Evolutionary conservation across 2,329 filamentous ascomycete species (phyloP).

Genomic region (Ceratocystis lukuohia): DNA sequence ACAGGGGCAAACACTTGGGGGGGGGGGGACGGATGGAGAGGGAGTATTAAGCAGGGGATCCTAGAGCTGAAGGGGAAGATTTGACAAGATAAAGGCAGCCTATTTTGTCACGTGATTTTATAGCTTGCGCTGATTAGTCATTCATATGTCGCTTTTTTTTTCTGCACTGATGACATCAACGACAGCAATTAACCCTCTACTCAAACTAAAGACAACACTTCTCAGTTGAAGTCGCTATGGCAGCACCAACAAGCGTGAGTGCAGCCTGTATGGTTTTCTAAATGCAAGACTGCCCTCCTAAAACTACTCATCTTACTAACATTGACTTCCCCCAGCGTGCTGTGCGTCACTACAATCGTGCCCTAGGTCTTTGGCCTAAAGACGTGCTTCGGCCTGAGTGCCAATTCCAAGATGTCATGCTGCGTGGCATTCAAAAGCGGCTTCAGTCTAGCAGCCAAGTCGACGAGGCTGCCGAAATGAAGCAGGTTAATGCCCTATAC

Average conservation of each 20-base stretch:
- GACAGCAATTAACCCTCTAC: too few relatives aligned
- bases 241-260: slow-evolving; percentile 22
- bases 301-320: neutral
- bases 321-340: slow-evolving; percentile 12
- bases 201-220: neutral
- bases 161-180: neutral
- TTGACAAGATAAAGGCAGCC: neutral
- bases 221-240: slow-evolving; percentile 17
- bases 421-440: slow-evolving; percentile 22
- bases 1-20: neutral
- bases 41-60: neutral
- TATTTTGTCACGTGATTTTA: neutral
- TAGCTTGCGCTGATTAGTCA: neutral
- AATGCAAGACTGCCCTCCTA: too few relatives aligned
- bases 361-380: slow-evolving; percentile 47
- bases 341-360: slow-evolving; percentile 33
- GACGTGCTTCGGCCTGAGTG: slow-evolving; percentile 49
- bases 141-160: neutral
- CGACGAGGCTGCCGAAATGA: slow-evolving; percentile 12
- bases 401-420: slow-evolving; percentile 46
- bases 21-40: neutral
- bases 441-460: slow-evolving; percentile 21
- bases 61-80: neutral
- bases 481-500: slow-evolving; percentile 45
- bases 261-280: neutral